These are phyloP conservation scores for Pythium aquatile DNA, from an alignment of 352 stramenopile species.

Conservation along the genomic window DNA sequence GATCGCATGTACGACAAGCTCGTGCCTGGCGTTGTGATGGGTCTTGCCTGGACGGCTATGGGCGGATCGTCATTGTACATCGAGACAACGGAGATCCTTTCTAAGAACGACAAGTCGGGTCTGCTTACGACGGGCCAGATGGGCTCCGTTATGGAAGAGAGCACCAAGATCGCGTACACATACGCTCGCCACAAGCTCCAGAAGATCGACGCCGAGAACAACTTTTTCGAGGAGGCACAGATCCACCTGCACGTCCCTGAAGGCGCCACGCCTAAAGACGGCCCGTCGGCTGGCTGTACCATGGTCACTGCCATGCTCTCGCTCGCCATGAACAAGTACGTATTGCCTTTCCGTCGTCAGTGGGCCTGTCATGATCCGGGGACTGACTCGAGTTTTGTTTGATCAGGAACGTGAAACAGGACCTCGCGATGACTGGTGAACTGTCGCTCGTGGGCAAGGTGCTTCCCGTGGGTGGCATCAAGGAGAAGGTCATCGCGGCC, in stretches of 20 bases:
- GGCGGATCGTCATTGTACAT: constrained; percentile 99
- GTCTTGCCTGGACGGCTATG: constrained; percentile 98
- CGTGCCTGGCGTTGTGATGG: constrained; percentile 97
- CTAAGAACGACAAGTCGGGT: constrained; percentile 60
- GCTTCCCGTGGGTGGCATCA: constrained; percentile 98
- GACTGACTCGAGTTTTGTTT: background rate
- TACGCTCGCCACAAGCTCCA: constrained; percentile 87
- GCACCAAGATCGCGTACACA: constrained; percentile 96
- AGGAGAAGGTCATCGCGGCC: constrained; percentile 99
- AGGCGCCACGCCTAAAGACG: constrained; percentile 98
- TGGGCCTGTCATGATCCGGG: background rate
- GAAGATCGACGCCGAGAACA: constrained; percentile 69
- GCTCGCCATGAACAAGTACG: constrained; percentile 92
- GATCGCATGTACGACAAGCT: constrained; percentile 96
- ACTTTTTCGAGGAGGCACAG: constrained; percentile 94
- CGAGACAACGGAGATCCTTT: constrained; percentile 86
- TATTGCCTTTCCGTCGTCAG: constrained; percentile 2
- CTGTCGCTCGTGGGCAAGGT: constrained; percentile 97
- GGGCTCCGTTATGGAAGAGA: constrained; percentile 99
- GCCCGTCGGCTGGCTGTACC: constrained; percentile 96
- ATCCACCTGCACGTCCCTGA: constrained; percentile 99
- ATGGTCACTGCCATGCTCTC: constrained; percentile 97
- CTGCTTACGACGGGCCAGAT: constrained; percentile 95
- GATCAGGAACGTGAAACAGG: constrained; percentile 85
- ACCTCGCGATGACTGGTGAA: constrained; percentile 98